Evolutionary conservation across 2,329 filamentous ascomycete genomes (phyloP).

Genomic region (Alternaria postmessia): DNA sequence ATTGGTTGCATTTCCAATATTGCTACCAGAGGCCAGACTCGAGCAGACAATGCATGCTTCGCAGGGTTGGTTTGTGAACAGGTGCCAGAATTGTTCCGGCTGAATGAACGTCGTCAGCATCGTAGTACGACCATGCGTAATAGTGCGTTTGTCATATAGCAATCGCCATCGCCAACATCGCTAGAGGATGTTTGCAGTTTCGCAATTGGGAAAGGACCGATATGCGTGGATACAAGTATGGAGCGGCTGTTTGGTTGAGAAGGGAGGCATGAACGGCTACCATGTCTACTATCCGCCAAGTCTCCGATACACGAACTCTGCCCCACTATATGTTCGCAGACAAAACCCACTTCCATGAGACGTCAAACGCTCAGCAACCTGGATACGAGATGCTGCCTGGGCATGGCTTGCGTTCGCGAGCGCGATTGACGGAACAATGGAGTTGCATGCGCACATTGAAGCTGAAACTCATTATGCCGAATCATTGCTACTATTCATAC

Average conservation of each 20-base stretch:
- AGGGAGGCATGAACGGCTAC: conserved; percentile 1
- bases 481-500: conserved; percentile 25
- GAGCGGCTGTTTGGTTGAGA: conserved; percentile 3
- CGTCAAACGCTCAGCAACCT: conserved; percentile 1
- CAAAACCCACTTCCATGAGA: neutral
- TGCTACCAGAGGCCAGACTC: neutral
- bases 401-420: neutral
- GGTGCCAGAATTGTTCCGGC: neutral
- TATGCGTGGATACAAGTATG: conserved; percentile 2
- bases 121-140: neutral
- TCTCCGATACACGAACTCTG: conserved; percentile 2
- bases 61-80: neutral
- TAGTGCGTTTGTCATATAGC: conserved; percentile 7
- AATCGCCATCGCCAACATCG: neutral
- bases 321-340: neutral
- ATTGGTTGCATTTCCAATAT: conserved; percentile 20
- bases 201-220: conserved; percentile 3
- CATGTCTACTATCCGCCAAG: conserved; percentile 8
- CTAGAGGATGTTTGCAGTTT: neutral
- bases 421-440: neutral
- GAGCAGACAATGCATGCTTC: neutral
- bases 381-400: neutral
- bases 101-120: conserved; percentile 3
- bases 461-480: neutral
- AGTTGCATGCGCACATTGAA: neutral